These are phyloP conservation scores for Echinosophora koreensis DNA, from an alignment of 306 rosid species.

Conservation along the genomic window DNA sequence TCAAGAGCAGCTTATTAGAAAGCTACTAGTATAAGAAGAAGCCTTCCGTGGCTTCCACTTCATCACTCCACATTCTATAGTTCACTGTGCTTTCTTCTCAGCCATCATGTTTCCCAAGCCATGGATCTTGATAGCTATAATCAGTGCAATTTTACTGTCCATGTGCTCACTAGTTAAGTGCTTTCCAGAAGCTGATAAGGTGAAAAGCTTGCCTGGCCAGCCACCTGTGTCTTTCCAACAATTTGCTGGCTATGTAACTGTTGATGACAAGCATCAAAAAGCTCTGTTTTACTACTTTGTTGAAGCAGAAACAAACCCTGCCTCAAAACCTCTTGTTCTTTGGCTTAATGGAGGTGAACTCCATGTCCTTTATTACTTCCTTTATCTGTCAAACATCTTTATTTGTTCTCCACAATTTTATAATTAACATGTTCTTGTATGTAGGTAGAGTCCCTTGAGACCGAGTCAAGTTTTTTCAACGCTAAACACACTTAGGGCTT, in stretches of 20 bases:
- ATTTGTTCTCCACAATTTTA: neutral
- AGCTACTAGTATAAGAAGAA: conserved; percentile 1
- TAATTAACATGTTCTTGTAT: neutral
- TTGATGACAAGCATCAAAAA: conserved; percentile 49
- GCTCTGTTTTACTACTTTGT: conserved; percentile 57
- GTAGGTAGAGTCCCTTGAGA: too few relatives aligned
- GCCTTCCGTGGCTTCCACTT: neutral
- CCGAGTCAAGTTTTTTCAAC: too few relatives aligned
- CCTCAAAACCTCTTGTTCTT: conserved; percentile 56
- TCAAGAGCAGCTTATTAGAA: too few relatives aligned
- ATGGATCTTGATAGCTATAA: conserved; percentile 4
- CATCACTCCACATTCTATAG: neutral
- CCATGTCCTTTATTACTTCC: neutral
- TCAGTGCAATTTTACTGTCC: neutral
- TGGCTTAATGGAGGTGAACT: conserved; percentile 57
- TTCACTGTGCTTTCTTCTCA: neutral
- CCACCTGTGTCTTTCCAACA: conserved; percentile 52
- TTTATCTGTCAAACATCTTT: neutral
- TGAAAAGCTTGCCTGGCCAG: conserved; percentile 48
- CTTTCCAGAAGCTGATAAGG: conserved; percentile 42
- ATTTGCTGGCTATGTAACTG: conserved; percentile 50
- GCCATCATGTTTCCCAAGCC: conserved; percentile 19
- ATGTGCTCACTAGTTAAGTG: conserved; percentile 11
- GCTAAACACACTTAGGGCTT: too few relatives aligned
- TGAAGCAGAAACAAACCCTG: conserved; percentile 46